These are phyloP conservation scores for Xylaria nigripes DNA, from an alignment of 495 filamentous ascomycete species.

Conservation along the genomic window DNA sequence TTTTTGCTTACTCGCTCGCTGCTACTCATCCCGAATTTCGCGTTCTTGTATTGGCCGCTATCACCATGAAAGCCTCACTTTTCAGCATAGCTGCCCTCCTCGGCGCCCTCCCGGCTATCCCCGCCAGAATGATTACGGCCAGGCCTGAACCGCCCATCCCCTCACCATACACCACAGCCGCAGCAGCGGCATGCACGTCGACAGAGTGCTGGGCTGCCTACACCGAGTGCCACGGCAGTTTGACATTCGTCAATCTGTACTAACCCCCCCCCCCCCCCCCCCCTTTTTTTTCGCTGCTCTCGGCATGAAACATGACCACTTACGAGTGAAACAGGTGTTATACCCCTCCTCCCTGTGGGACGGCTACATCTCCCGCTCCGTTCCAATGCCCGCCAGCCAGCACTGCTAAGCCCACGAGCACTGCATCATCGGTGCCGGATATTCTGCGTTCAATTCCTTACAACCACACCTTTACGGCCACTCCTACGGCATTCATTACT, in stretches of 20 bases:
- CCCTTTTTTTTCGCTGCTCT: too few species aligned
- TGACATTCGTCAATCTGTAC: slow-evolving; percentile 11
- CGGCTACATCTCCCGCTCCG: slow-evolving; percentile 1
- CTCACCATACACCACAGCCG: neutral
- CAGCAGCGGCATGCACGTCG: neutral
- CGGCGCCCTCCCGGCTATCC: neutral
- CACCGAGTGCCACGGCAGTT: neutral
- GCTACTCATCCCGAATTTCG: neutral
- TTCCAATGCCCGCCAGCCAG: slow-evolving; percentile 1
- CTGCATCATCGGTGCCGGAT: neutral
- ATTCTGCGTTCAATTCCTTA: too few species aligned
- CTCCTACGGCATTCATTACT: neutral
- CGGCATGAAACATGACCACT: neutral
- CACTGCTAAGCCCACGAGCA: neutral
- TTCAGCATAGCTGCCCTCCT: neutral
- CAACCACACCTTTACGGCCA: too few species aligned
- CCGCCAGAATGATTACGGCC: slow-evolving; percentile 3
- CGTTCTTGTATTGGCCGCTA: neutral
- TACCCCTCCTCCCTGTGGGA: slow-evolving; percentile 10
- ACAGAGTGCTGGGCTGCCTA: slow-evolving; percentile 9
- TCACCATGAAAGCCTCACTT: slow-evolving; percentile 3
- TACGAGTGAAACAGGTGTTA: slow-evolving; percentile 3
- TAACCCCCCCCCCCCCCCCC: neutral
- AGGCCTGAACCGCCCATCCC: neutral
- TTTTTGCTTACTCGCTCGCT: too few species aligned